Evolutionary conservation across 257 asterid species (phyloP), one percentile per base, ranked within the genome.

Genomic region (Scutellaria barbata): DNA sequence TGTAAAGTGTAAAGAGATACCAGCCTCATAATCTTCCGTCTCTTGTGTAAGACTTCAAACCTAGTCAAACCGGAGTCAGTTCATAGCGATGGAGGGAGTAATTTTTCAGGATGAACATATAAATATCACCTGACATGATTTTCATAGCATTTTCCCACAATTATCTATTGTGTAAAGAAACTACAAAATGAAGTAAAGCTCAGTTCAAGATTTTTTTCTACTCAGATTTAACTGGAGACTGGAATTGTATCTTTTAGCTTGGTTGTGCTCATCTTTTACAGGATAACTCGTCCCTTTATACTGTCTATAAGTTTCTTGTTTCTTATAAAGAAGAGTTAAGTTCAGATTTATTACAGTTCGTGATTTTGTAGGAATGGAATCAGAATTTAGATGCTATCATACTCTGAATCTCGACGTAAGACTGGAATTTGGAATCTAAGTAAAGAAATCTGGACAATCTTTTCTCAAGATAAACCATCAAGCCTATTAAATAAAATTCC

Each of bases 381-480:
- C 5, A 51, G 17, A 62, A 41, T 35, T 51, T 6, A 8, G 42
- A 42, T 63, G 68, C 68, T 64, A 41, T 42, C 13, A 54, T 54
- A 6, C 39, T 54, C n/a, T 54, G 39, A 54, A 20, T 54, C 60
- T 20, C 20, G 39, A 10, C 20, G 39, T 54, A 3, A 20, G 39
- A 54, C 25, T 1, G 63, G 63, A 10, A 5, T 56, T 13, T 56
- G 42, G 63, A 16, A 56, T 56, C 8, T 30, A 22, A 4, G 12
- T 10, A 56, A 56, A 22, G 25, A 22, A 22, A 54, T 40, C 39
- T 54, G 61, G 39, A 20, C 2, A 9, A 25, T 22, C 61, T 54
- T 57, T 35, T 37, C 3, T 2, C 11, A 7, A 11, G 11, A 50
- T 14, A 17, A 65, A 67, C 33, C 56, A 13, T 50, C 20, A 10